These are phyloP conservation scores for Aspergillus ostianus DNA, from an alignment of 495 filamentous ascomycete genomes.

Conservation along the genomic window DNA sequence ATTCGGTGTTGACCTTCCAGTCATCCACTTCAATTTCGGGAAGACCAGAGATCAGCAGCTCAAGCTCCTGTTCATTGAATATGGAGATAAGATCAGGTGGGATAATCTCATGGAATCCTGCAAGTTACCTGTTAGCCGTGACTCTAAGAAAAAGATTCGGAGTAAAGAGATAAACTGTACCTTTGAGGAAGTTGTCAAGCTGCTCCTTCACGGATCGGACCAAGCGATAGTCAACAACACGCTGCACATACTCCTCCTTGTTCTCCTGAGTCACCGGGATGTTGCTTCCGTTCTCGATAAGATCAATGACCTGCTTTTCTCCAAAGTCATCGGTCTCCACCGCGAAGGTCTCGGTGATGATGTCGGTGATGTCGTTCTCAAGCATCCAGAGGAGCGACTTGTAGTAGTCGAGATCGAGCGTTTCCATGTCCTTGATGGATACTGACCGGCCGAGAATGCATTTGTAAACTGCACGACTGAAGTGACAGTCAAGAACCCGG, in stretches of 20 bases:
- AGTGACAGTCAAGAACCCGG: slow-evolving; percentile 96
- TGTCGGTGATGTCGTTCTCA: slow-evolving; percentile 97
- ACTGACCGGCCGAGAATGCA: slow-evolving; percentile 90
- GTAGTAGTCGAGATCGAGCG: slow-evolving; percentile 96
- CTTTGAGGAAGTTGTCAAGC: slow-evolving; percentile 91
- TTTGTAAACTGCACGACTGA: slow-evolving; percentile 98
- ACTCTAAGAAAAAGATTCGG: neutral
- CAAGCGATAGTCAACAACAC: slow-evolving; percentile 91
- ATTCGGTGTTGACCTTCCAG: slow-evolving; percentile 98
- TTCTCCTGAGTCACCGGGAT: slow-evolving; percentile 96
- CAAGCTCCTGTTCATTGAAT: slow-evolving; percentile 98
- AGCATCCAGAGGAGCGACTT: slow-evolving; percentile 99
- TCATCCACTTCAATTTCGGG: slow-evolving; percentile 98
- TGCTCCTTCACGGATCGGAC: slow-evolving; percentile 89
- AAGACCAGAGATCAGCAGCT: slow-evolving; percentile 93
- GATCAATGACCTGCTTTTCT: slow-evolving; percentile 79
- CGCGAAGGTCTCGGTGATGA: slow-evolving; percentile 96
- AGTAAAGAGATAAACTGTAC: slow-evolving; percentile 43
- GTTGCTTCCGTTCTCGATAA: slow-evolving; percentile 83
- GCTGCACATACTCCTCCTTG: slow-evolving; percentile 94
- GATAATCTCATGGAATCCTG: slow-evolving; percentile 97
- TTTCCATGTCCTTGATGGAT: slow-evolving; percentile 99
- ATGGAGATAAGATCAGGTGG: slow-evolving; percentile 91
- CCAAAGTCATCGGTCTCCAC: slow-evolving; percentile 92
- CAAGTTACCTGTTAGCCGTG: slow-evolving; percentile 21